Evolutionary conservation across 2,329 filamentous ascomycete genomes (phyloP).

Genomic region (Cephalotrichum gorgonifer): DNA sequence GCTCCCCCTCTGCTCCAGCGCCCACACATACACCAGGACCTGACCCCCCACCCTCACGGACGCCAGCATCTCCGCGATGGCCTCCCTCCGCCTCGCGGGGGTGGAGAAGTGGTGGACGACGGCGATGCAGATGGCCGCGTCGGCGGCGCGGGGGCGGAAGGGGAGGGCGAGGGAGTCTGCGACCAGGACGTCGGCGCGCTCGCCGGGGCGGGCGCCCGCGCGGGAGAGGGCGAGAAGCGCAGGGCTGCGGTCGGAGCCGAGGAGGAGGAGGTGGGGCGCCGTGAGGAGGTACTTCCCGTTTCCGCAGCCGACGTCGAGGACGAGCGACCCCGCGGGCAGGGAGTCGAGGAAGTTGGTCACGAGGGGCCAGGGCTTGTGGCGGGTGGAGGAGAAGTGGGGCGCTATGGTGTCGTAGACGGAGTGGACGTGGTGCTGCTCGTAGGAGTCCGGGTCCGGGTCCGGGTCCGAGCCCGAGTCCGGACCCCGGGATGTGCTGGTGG

Average conservation of each 20-base stretch:
- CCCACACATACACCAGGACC: slow-evolving; percentile 87
- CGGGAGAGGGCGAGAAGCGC: slow-evolving; percentile 40
- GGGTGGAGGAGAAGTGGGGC: slow-evolving; percentile 71
- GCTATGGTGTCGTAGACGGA: slow-evolving; percentile 83
- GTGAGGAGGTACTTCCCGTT: slow-evolving; percentile 92
- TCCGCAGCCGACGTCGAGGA: slow-evolving; percentile 87
- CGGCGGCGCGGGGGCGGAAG: slow-evolving; percentile 49
- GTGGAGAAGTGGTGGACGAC: slow-evolving; percentile 92
- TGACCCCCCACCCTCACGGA: slow-evolving; percentile 52
- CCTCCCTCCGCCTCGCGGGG: slow-evolving; percentile 57
- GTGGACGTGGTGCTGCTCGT: slow-evolving; percentile 85
- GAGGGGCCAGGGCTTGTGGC: slow-evolving; percentile 83
- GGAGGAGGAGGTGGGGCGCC: slow-evolving; percentile 63
- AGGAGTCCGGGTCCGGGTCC: slow-evolving; percentile 23
- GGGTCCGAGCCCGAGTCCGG: slow-evolving; percentile 5
- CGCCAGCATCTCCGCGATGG: slow-evolving; percentile 59
- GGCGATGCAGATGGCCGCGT: slow-evolving; percentile 90
- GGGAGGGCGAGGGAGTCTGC: slow-evolving; percentile 80
- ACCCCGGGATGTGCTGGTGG: too few species aligned
- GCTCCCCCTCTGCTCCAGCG: slow-evolving; percentile 80
- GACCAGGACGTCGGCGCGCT: slow-evolving; percentile 57
- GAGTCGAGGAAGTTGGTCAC: slow-evolving; percentile 66
- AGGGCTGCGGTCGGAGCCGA: slow-evolving; percentile 68
- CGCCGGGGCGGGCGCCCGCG: slow-evolving; percentile 13
- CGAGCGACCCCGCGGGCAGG: slow-evolving; percentile 60